Evolutionary conservation across 441 rosid genomes (phyloP), one percentile per base, ranked within the genome.

Genomic region (Erodium texanum): DNA sequence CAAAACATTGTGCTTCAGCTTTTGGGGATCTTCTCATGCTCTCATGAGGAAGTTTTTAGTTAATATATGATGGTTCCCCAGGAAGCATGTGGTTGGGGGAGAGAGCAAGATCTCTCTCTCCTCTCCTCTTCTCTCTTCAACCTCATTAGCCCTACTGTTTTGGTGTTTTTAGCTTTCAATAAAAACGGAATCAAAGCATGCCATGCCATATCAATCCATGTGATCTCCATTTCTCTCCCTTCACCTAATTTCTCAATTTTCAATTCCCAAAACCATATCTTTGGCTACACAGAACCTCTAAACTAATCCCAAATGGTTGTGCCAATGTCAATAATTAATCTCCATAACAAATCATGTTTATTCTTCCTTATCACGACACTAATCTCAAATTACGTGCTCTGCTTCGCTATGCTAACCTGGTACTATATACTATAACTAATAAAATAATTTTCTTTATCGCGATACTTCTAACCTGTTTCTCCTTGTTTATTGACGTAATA

Each of bases 11-110:
- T 54, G 62, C 24, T 16, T 54, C 24, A 18, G 62, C 77, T 78
- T 82, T 82, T 81, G 80, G 84, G 86, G 88, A 85, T 83, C 84
- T 80, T 77, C 82, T 78, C 74, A 73, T 76, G 77, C 79, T 74
- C 75, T 70, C 43, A 2, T 43, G 41, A 67, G 66, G 32, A 36
- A 70, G 65, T 65, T 75, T 69, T 48, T 66, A 66, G 41, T 65
- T 45, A 71, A 73, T 29, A 32, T 32, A 71, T 78, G 78, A 78
- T 82, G 80, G 84, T 82, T 82, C 89, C 86, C 82, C 78, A 1
- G 59, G 74, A 72, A 77, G 89, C 89, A 83, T 77, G 89, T 85
- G 89, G 81, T 70, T 75, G 29, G 74, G 76, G 75, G 58, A 50
- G 58, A 50, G 58, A 50, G 8, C 36, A 24, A 50, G 22, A 61